Evolutionary conservation across 768 basidiomycete species (phyloP).

Genomic region (Lentinus brumalis): DNA sequence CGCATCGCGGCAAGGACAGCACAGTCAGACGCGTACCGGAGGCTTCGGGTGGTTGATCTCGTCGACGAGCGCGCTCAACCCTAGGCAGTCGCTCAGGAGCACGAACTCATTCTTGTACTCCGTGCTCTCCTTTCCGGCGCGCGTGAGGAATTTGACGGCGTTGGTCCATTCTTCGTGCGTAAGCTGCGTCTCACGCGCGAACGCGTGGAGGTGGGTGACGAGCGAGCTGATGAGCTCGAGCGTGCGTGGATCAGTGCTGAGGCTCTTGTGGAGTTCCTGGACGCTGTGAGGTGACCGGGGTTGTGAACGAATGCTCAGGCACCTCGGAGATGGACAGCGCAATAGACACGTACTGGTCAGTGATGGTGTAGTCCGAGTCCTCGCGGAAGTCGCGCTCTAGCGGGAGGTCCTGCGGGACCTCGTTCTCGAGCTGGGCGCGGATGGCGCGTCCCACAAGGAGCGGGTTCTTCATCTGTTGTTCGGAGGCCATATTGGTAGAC

Average conservation of each 20-base stretch:
- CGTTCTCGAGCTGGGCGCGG: conserved; percentile 37
- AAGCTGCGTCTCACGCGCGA: conserved; percentile 38
- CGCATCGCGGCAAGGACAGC: background rate
- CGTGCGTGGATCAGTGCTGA: conserved; percentile 32
- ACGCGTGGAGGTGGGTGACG: conserved; percentile 38
- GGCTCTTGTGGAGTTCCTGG: conserved; percentile 31
- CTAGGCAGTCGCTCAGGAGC: conserved; percentile 41
- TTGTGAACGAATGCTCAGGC: background rate
- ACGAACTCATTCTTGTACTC: conserved; percentile 42
- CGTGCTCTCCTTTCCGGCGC: conserved; percentile 42
- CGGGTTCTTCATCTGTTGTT: conserved; percentile 35
- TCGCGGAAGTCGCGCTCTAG: conserved; percentile 38
- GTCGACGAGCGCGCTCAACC: conserved; percentile 41
- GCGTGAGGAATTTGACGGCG: conserved; percentile 40
- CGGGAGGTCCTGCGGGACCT: conserved; percentile 36
- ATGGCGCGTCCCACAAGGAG: conserved; percentile 36
- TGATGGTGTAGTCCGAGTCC: conserved; percentile 36
- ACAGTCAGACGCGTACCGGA: conserved; percentile 17
- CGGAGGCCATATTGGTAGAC: conserved; percentile 31
- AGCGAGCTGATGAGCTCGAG: conserved; percentile 34
- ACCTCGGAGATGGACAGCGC: background rate
- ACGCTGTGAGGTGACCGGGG: conserved; percentile 18
- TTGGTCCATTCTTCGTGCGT: conserved; percentile 42
- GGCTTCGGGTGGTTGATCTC: conserved; percentile 38
- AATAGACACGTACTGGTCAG: conserved; percentile 29